phyloP scores from a whole-genome alignment of 306 rosid species.

The Hippophae rhamnoides region DNA sequence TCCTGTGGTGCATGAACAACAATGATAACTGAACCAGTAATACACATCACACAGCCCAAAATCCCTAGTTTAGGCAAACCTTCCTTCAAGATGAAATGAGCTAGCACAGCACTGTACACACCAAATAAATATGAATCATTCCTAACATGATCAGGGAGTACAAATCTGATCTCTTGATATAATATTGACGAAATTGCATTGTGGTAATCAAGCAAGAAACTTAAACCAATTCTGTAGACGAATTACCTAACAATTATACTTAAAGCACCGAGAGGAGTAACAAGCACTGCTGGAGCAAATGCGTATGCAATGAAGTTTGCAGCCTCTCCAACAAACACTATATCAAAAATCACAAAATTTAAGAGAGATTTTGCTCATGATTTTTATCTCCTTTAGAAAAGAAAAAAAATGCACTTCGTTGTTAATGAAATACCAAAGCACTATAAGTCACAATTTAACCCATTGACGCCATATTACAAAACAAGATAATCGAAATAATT shows the following conservation, averaged over 20 bases:
- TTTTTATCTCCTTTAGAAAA: too few species aligned
- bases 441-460: too few species aligned
- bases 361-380: constrained; percentile 16
- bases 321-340: constrained; percentile 84
- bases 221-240: constrained; percentile 7
- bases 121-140: constrained; percentile 3
- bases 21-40: constrained; percentile 58
- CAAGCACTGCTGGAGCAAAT: constrained; percentile 85
- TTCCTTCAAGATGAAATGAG: constrained; percentile 74
- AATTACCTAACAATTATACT: constrained; percentile 77
- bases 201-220: constrained; percentile 5
- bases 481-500: too few species aligned
- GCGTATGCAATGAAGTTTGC: constrained; percentile 86
- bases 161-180: constrained; percentile 1
- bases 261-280: constrained; percentile 90
- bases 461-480: too few species aligned
- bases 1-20: constrained; percentile 75
- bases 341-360: constrained; percentile 30
- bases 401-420: too few species aligned
- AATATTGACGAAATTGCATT: constrained; percentile 7
- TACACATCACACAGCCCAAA: constrained; percentile 80
- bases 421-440: too few species aligned
- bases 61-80: constrained; percentile 59
- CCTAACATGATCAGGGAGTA: constrained; percentile 6
- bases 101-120: constrained; percentile 63